Conservation (phyloP, 2,329 filamentous ascomycete species). For the Coniochaeta prunicola region DNA sequence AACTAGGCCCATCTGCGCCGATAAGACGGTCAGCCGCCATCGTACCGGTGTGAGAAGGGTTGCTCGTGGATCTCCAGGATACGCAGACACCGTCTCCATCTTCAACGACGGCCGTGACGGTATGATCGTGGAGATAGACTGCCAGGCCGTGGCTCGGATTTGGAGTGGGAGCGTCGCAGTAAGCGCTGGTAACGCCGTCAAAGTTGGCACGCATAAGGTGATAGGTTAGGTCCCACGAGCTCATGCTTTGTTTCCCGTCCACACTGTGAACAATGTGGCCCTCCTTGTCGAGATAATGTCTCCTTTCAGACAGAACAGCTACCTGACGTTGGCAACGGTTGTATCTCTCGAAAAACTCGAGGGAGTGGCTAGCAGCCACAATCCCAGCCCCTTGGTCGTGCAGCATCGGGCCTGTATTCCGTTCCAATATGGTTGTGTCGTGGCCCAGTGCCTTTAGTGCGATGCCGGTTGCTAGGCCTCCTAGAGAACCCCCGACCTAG, state of each 20-base stretch:
- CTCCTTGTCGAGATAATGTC: constrained; percentile 25
- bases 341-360: constrained; percentile 32
- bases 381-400: constrained; percentile 41
- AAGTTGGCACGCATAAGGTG: constrained; percentile 35
- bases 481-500: constrained; percentile 34
- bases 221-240: constrained; percentile 39
- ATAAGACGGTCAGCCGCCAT: constrained; percentile 28
- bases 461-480: constrained; percentile 29
- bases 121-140: constrained; percentile 23
- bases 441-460: constrained; percentile 32
- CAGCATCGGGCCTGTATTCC: constrained; percentile 31
- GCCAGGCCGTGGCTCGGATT: constrained; percentile 19
- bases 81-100: constrained; percentile 20
- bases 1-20: constrained; percentile 35
- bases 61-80: constrained; percentile 23
- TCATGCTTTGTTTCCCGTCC: constrained; percentile 34
- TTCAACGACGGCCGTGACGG: constrained; percentile 20
- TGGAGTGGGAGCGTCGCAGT: constrained; percentile 20
- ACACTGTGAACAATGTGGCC: constrained; percentile 24
- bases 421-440: constrained; percentile 34
- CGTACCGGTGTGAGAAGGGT: constrained; percentile 17
- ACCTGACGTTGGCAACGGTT: constrained; percentile 26
- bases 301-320: constrained; percentile 19
- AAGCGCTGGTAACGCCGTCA: constrained; percentile 25
- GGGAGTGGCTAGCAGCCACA: constrained; percentile 34